Evolutionary conservation across 805 yeast genomes (phyloP).

Genomic region (Lachancea meyersii): DNA sequence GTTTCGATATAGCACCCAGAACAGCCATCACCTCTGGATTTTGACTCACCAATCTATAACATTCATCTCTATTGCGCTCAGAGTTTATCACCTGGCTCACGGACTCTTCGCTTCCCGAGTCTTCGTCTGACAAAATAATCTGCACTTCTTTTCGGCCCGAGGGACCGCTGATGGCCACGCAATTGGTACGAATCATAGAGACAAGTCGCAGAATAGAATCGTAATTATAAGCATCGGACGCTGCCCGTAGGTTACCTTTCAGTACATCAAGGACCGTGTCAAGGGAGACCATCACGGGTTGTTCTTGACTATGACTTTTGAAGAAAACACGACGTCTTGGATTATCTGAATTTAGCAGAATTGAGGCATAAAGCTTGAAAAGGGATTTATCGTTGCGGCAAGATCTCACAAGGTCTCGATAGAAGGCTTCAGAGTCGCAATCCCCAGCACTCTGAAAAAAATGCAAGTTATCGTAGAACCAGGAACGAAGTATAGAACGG

Average conservation of each 20-base stretch:
- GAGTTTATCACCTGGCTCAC: neutral
- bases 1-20: constrained; percentile 12
- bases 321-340: constrained; percentile 15
- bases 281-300: constrained; percentile 15
- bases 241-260: constrained; percentile 17
- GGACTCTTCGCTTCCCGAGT: neutral
- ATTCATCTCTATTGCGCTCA: constrained; percentile 11
- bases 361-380: constrained; percentile 22
- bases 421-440: constrained; percentile 17
- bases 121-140: constrained; percentile 13
- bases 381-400: constrained; percentile 16
- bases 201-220: constrained; percentile 22
- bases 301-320: constrained; percentile 10
- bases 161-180: constrained; percentile 11
- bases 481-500: constrained; percentile 21
- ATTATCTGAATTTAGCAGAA: constrained; percentile 19
- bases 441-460: constrained; percentile 11
- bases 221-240: constrained; percentile 12
- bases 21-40: constrained; percentile 14
- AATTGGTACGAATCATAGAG: constrained; percentile 24
- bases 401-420: constrained; percentile 19
- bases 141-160: constrained; percentile 10
- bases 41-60: constrained; percentile 15
- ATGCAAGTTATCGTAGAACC: constrained; percentile 27
- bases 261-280: constrained; percentile 22